Base-by-base conservation (phyloP, 176 grass and related monocot species). In the Guadua angustifolia region DNA sequence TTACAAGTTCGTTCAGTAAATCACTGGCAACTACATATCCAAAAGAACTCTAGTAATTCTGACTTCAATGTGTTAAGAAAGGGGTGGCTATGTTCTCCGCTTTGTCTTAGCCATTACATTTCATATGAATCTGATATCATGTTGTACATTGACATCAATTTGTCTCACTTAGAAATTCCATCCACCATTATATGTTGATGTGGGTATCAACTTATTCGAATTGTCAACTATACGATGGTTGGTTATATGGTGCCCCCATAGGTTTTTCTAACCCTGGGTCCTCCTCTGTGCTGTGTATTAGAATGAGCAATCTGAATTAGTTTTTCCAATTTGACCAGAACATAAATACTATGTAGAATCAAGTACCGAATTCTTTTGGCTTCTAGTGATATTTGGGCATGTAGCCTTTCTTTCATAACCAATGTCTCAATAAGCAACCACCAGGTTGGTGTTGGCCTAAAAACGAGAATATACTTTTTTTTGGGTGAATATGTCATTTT, bases 121-220 rank as follows among this genome's bases (percentile, higher is more conserved):
- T 26, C 9, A 40, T 73, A n/a, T 35, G 39, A 55, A 39, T 26
- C 21, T 29, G 21, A 73, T 77, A 60, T 70, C n/a, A 2, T 67
- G 50, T 73, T 86, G 9, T n/a, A 80, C 21, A 43, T 76, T 77
- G 55, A 39, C 56, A 52, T 62, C 6, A 21, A 59, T 2, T 78
- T 78, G 61, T 67, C 36, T 46, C 13, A 2, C 0, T n/a, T 79
- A 13, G 42, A 53, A 72, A 72, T 9, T 72, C 19, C 36, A 26
- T 40, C 40, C 58, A 7, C 4, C 56, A 42, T 72, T 67, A 58
- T 65, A 71, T 43, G 18, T 29, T 82, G 29, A 22, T 46, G 57
- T 68, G 16, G 15, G 42, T 25, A 88, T 40, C 52, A 82, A 66
- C n/a, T 77, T 83, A 70, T 68, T 56, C 43, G 63, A 45, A 80